Percentiles rank a stretch among this genome's conserved stretches.
Conservation (phyloP, 208 protist species). For the Leishmania martiniquensis region DNA sequence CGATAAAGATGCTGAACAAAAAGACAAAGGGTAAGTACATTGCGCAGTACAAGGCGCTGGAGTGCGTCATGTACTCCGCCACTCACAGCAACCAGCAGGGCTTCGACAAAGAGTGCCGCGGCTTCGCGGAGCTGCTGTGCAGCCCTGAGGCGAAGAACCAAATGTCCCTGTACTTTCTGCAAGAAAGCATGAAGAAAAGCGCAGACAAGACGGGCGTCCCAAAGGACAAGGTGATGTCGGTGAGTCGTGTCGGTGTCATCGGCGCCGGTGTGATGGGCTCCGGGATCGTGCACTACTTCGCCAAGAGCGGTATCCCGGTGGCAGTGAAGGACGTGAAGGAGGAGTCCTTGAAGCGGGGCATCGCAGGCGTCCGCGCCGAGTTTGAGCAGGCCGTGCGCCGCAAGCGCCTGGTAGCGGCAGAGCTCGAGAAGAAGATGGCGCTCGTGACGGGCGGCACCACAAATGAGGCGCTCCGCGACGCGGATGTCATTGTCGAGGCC, state of each 20-base stretch:
- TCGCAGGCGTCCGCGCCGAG: constrained; percentile 64
- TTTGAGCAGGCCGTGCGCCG: constrained; percentile 65
- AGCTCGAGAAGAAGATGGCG: constrained; percentile 51
- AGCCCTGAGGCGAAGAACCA: constrained; percentile 90
- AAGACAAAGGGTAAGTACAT: constrained; percentile 94
- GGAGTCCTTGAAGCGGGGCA: constrained; percentile 70
- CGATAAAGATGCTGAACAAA: constrained; percentile 83
- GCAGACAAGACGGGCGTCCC: constrained; percentile 75
- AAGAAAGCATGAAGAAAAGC: constrained; percentile 90
- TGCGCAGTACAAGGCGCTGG: constrained; percentile 93
- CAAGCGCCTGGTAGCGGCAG: constrained; percentile 55
- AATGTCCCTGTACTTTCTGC: constrained; percentile 91
- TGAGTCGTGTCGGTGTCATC: constrained; percentile 70
- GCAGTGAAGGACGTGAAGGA: constrained; percentile 78
- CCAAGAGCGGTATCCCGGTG: constrained; percentile 69
- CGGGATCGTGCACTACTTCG: constrained; percentile 88
- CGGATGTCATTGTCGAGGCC: constrained; percentile 92
- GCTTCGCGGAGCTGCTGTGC: constrained; percentile 80
- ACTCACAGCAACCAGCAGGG: constrained; percentile 59
- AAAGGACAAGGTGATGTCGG: constrained; percentile 55
- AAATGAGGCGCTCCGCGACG: constrained; percentile 44
- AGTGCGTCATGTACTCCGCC: constrained; percentile 81
- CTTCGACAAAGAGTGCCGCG: constrained; percentile 66
- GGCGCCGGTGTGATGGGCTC: constrained; percentile 88
- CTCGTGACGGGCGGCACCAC: constrained; percentile 71